Base-by-base conservation (phyloP, 108 stramenopile genomes). In the Hondaea fermentalgiana region DNA sequence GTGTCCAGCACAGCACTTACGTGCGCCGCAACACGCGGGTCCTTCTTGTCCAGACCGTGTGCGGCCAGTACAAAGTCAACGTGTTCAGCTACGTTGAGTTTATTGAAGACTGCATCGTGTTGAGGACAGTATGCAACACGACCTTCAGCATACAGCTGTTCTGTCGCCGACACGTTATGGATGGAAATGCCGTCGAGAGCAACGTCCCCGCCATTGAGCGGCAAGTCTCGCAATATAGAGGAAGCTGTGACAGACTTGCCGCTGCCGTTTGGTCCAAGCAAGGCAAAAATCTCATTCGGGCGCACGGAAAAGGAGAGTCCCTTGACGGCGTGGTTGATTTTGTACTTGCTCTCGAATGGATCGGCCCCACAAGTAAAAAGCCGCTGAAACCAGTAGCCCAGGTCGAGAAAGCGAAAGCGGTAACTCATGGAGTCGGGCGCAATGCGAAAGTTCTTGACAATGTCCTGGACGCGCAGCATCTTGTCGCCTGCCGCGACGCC, bases 401-500 rank as follows among this genome's bases (percentile, higher is more conserved):
- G 17, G 10, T 12, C 16, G 10, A 83, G 51, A 23, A 28, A 83
- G 10, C 76, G 76, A 16, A 23, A 57, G 8, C 43, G 12, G 57
- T 57, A 87, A 35, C 5, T 5, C 5, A 42, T 8, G 14, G 87
- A 21, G n/a, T 58, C 57, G 5, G 87, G 87, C 43, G 53, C 57
- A 5, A 28, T 58, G 16, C 5, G n/a, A 28, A 87, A 87, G 53
- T 14, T 72, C 72, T 88, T 72, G 43, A 92, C 91, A 8, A 93
- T 12, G 83, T 92, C 93, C 23, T 90, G 58, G 64, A 69, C 64
- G 25, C 64, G 64, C 64, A 69, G 42, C 8, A 23, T 69, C 4
- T 69, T 28, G 5, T 69, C 64, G 10, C 64, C 64, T 44, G 93
- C 90, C 25, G 91, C 89, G 69, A 93, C 92, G 4, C 93, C 93